Evolutionary conservation across 2,329 filamentous ascomycete genomes (phyloP), one percentile per base, ranked within the genome.

Genomic region (Sarocladium kiliense): DNA sequence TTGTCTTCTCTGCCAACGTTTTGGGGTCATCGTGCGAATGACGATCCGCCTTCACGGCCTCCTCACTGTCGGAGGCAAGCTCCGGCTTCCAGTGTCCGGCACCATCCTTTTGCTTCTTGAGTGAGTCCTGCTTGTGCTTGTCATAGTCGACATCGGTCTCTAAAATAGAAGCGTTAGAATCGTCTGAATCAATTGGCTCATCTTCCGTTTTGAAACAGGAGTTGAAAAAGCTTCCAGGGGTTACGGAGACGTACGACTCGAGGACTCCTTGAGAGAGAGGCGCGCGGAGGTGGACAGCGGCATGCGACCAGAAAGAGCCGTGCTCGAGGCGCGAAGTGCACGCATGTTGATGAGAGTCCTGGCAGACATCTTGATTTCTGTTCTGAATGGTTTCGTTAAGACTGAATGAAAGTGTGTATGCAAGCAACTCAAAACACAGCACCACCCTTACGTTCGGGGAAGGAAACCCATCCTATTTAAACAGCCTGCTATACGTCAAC

Each of bases 21-120:
- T 72, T 71, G 59, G 77, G 69, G 51, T 76, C 70, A 57, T 75
- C 70, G 41, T 71, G 62, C 11, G 39, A 19, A n/a, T 34, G 26
- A 11, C 81, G 81, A 67, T 87, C 88, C 39, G 84, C 87, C 74
- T 82, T 86, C 71, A 94, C 78, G 62, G 82, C 83, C 68, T 89
- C 88, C 76, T 95, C 90, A 70, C 86, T 89, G 71, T 90, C 84
- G 51, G 85, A 88, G 2, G 89, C 89, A 51, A 95, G 77, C 68
- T 87, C 85, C 21, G 86, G 78, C 73, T 88, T 87, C 89, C 90
- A 94, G 66, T 90, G 79, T 54, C 78, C 86, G 67, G 82, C 79
- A 58, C 88, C 89, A 37, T 79, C 71, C 68, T 86, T 83, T 58
- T 89, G 80, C 76, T 92, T 91, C 60, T 77, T 57, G 42, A 87